A percentile compares a stretch with the other conserved stretches of the same genome.
Evolutionary conservation across 202 grass and related monocot genomes (phyloP).

Genomic region (Musa balbisiana): DNA sequence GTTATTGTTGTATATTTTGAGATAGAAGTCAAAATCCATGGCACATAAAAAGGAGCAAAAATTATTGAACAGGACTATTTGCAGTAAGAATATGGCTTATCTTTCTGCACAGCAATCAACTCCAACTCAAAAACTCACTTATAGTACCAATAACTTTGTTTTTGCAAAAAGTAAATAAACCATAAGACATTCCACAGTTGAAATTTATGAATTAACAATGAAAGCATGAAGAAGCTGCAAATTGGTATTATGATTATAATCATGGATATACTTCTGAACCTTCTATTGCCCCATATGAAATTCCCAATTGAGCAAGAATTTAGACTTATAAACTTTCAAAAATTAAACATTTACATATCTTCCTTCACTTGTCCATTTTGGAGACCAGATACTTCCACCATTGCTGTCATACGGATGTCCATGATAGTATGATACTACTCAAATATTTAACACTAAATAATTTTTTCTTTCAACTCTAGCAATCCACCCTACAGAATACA

Average conservation of each 20-base stretch:
- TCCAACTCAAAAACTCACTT: neutral
- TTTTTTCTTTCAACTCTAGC: no score
- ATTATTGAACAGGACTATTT: neutral
- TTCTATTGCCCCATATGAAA: no score
- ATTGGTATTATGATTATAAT: neutral
- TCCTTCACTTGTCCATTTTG: no score
- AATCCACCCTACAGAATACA: no score
- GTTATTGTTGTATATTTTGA: neutral
- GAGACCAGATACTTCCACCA: no score
- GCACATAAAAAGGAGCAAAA: neutral
- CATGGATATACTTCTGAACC: neutral
- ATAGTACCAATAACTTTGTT: neutral
- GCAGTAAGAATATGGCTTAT: neutral
- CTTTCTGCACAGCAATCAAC: neutral
- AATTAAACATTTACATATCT: no score
- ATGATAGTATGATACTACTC: no score
- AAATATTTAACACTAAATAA: no score
- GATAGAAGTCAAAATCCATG: neutral
- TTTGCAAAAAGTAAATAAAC: neutral
- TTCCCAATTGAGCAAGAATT: no score
- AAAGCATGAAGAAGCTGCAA: neutral
- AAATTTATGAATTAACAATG: neutral
- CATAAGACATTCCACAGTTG: neutral
- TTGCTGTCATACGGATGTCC: no score
- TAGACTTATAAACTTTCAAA: no score